These are phyloP conservation scores for Peronospora farinosa DNA, from an alignment of 352 stramenopile genomes.

Conservation along the genomic window DNA sequence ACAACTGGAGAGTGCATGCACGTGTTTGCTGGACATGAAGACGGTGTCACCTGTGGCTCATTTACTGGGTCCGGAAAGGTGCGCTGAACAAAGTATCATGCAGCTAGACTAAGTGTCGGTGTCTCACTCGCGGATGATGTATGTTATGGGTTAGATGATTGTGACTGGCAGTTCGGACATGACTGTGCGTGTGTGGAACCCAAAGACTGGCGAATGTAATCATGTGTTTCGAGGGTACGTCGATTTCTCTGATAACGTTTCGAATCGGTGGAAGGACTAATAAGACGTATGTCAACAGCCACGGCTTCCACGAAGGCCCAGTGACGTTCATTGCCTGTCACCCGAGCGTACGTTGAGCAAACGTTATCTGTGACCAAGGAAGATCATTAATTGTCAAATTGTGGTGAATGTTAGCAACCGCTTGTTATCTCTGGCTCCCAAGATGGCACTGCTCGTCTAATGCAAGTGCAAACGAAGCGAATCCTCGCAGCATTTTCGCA, in stretches of 20 bases:
- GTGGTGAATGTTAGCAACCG: conserved; percentile 65
- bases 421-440: conserved; percentile 90
- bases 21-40: conserved; percentile 96
- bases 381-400: conserved; percentile 4
- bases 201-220: conserved; percentile 90
- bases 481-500: conserved; percentile 87
- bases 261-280: neutral
- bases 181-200: conserved; percentile 94
- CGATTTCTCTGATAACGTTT: neutral
- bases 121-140: conserved; percentile 1
- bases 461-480: conserved; percentile 92
- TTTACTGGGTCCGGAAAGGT: conserved; percentile 95
- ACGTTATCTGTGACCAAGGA: neutral
- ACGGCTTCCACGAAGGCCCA: conserved; percentile 81
- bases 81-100: conserved; percentile 1
- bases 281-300: conserved; percentile 30
- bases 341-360: conserved; percentile 43
- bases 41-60: conserved; percentile 88
- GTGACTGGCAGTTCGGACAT: conserved; percentile 90
- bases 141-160: conserved; percentile 59
- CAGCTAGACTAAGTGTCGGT: neutral
- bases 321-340: conserved; percentile 91
- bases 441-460: conserved; percentile 90
- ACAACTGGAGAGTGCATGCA: conserved; percentile 95
- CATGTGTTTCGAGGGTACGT: conserved; percentile 82